These are phyloP conservation scores for Saitoella complicata DNA, from an alignment of 805 yeast genomes.

Conservation along the genomic window DNA sequence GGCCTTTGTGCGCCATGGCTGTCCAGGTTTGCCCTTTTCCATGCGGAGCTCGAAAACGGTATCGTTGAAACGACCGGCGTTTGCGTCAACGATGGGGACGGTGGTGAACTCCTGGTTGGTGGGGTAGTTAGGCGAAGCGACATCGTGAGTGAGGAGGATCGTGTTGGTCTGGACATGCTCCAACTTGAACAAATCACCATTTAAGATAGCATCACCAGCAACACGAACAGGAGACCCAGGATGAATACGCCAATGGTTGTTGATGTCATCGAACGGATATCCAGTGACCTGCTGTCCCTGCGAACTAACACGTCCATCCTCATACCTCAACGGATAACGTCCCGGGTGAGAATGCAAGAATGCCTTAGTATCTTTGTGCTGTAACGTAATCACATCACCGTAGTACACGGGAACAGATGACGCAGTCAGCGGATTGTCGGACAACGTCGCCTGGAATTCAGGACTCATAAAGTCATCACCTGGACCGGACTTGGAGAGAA, in stretches of 20 bases:
- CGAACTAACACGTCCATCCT: conserved; percentile 89
- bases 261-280: conserved; percentile 31
- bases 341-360: conserved; percentile 68
- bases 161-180: conserved; percentile 71
- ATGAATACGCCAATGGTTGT: conserved; percentile 75
- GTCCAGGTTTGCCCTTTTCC: conserved; percentile 33
- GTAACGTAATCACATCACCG: conserved; percentile 58
- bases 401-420: conserved; percentile 58
- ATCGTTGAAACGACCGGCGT: conserved; percentile 41
- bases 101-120: conserved; percentile 91
- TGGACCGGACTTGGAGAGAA: conserved; percentile 77
- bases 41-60: conserved; percentile 66
- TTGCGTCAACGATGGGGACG: conserved; percentile 42
- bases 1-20: conserved; percentile 50
- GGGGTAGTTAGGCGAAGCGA: conserved; percentile 81
- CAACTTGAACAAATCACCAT: conserved; percentile 58
- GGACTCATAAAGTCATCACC: conserved; percentile 94
- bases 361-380: conserved; percentile 66
- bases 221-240: conserved; percentile 39
- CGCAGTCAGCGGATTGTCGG: conserved; percentile 62
- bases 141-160: conserved; percentile 76
- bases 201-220: conserved; percentile 23
- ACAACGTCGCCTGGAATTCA: conserved; percentile 81
- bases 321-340: conserved; percentile 77
- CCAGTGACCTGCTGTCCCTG: conserved; percentile 91